Base-by-base conservation (phyloP, 352 stramenopile genomes). In the Phytopythium chamaehyphon region DNA sequence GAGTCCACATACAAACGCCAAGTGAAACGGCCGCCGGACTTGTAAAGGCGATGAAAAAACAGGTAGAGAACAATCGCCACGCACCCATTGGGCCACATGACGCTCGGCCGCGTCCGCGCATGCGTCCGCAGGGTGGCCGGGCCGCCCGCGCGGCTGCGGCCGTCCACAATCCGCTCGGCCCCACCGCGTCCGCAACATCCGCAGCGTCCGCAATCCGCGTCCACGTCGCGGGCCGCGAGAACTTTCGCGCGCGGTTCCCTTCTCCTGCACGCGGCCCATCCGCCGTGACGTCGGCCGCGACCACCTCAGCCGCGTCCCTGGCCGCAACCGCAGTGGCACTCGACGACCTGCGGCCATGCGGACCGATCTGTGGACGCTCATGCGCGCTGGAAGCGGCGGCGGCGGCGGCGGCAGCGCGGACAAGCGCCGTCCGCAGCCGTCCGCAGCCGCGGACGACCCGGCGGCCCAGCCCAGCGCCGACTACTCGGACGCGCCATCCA, bases 361-460 rank as follows among this genome's bases (percentile, higher is more conserved):
- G n/a, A 51, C 45, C 26, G 45, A 51, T 14, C 31, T 40, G 45
- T 51, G 45, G 45, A 51, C 45, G 19, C 31, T 51, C 28, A 51
- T 40, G 45, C 45, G 43, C 24, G 40, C 21, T 12, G 24, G 43
- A 12, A n/a, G 8, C 26, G 43, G 31, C 45, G 45, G 28, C n/a
- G 28, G 28, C 0, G 11, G 10, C 16, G 31, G n/a, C 18, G 45
- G 31, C 28, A 26, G 45, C 21, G 37, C 14, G 37, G 37, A 42
- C 37, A 42, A 21, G 15, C 15, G 10, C 37, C 15, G 37, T 42
- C 37, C 37, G 37, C 15, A 21, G 2, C 37, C 6, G 1, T n/a
- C 23, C 42, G 8, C 42, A 24, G 6, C 42, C 23, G 2, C 23
- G 23, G 2, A 24, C 15, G 42, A 38, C 42, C 42, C 23, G 14